phyloP scores from a whole-genome alignment of 2,329 filamentous ascomycete genomes.

The Colletotrichum sp. region DNA sequence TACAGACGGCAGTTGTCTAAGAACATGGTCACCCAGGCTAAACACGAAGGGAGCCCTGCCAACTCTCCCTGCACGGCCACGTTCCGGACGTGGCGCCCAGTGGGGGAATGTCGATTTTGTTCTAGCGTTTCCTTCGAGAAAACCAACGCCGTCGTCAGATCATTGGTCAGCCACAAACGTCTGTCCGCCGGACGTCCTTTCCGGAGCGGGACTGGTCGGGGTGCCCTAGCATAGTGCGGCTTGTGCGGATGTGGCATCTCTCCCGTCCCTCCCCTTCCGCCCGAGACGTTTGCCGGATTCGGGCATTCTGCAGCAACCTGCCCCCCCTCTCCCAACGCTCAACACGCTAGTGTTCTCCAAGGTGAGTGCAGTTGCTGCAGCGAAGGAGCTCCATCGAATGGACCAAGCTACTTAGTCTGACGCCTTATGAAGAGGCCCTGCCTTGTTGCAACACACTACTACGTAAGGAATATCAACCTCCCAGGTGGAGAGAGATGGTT shows the following conservation, averaged over 20 bases:
- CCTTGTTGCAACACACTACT: not conserved
- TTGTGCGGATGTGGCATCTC: slow-evolving; percentile 2
- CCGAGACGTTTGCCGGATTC: not conserved
- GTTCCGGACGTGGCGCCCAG: not conserved
- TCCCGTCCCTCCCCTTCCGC: not conserved
- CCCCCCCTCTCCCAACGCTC: not conserved
- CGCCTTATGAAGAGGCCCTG: not conserved
- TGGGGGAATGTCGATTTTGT: not conserved
- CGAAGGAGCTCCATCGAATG: not conserved
- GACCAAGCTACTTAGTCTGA: not conserved
- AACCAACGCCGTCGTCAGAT: not conserved
- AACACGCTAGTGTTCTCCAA: not conserved
- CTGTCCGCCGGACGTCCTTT: not conserved
- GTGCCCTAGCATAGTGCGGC: not conserved
- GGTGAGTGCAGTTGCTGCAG: not conserved
- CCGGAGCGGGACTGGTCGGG: not conserved
- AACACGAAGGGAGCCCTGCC: not conserved
- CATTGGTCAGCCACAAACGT: not conserved
- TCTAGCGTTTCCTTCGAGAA: not conserved
- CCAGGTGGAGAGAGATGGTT: not conserved
- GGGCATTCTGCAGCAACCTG: not conserved
- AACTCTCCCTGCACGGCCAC: not conserved
- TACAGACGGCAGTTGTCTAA: not conserved
- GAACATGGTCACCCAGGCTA: not conserved
- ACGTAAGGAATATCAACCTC: not conserved